phyloP scores from a whole-genome alignment of 1,284 basidiomycete genomes.

The Apiotrichum gamsii region DNA sequence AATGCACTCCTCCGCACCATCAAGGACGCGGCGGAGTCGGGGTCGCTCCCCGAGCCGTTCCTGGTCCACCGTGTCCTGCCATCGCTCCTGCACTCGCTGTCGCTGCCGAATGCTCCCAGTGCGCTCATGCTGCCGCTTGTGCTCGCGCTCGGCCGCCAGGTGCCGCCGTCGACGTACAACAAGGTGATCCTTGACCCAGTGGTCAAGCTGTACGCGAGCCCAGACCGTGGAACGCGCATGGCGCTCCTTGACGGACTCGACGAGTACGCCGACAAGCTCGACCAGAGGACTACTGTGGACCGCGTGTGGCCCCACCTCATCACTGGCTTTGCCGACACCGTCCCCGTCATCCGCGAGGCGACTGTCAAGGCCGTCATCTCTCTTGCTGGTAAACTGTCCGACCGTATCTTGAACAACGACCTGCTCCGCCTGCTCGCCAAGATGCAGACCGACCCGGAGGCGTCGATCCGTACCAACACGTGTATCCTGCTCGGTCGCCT shows the following conservation, averaged over 20 bases:
- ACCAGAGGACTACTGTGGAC: slow-evolving; percentile 74
- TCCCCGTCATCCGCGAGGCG: slow-evolving; percentile 87
- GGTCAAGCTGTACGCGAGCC: slow-evolving; percentile 73
- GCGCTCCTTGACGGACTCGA: slow-evolving; percentile 79
- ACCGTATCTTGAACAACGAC: slow-evolving; percentile 94
- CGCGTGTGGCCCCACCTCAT: slow-evolving; percentile 92
- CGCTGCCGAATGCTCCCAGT: slow-evolving; percentile 75
- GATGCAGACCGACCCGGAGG: slow-evolving; percentile 84
- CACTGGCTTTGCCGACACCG: slow-evolving; percentile 91
- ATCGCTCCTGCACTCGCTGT: slow-evolving; percentile 73
- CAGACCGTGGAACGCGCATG: slow-evolving; percentile 90
- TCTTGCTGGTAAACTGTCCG: slow-evolving; percentile 80
- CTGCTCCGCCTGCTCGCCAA: slow-evolving; percentile 86
- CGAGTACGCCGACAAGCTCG: slow-evolving; percentile 79
- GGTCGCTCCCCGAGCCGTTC: slow-evolving; percentile 79
- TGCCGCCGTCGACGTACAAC: slow-evolving; percentile 65
- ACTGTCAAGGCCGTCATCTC: slow-evolving; percentile 83
- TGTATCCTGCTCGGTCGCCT: slow-evolving; percentile 92
- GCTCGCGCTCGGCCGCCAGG: slow-evolving; percentile 67
- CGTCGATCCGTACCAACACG: slow-evolving; percentile 94
- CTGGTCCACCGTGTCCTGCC: slow-evolving; percentile 80
- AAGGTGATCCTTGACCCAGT: slow-evolving; percentile 68
- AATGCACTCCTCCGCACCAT: slow-evolving; percentile 67
- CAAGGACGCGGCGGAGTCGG: slow-evolving; percentile 61
- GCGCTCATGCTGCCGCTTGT: slow-evolving; percentile 74